Evolutionary conservation across 2,329 filamentous ascomycete species (phyloP).

Genomic region (Cladorrhinum sp.): DNA sequence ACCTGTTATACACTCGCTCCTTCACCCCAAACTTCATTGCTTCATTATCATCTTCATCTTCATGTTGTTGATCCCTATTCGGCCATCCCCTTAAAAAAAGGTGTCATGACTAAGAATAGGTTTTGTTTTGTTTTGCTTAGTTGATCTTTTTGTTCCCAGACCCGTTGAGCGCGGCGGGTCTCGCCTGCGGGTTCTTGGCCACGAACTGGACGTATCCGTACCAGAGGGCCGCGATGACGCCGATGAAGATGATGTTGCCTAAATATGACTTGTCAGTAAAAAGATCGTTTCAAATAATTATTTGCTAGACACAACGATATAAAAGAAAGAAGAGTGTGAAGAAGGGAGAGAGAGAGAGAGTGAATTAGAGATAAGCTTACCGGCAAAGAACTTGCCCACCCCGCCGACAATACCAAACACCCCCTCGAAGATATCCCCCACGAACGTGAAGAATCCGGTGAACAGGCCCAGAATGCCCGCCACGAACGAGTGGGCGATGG

Average conservation of each 20-base stretch:
- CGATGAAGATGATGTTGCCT: conserved; percentile 31
- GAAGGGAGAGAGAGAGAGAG: not conserved
- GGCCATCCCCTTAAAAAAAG: not conserved
- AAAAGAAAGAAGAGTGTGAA: not conserved
- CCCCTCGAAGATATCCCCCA: conserved; percentile 26
- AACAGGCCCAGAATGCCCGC: conserved; percentile 24
- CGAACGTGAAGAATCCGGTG: conserved; percentile 24
- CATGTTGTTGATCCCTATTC: too few relatives aligned
- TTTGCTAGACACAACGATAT: too few relatives aligned
- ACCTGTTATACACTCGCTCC: too few relatives aligned
- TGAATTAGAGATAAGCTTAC: conserved; percentile 14
- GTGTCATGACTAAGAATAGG: not conserved
- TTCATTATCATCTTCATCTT: not conserved
- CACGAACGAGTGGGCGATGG: conserved; percentile 27
- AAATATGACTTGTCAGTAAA: not conserved
- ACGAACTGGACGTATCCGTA: conserved; percentile 26
- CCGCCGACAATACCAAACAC: conserved; percentile 27
- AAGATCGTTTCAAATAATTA: not conserved
- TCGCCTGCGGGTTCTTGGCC: conserved; percentile 20
- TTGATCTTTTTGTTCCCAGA: conserved; percentile 22
- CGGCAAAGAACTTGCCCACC: conserved; percentile 27
- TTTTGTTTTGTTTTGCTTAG: conserved; percentile 9
- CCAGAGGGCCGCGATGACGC: conserved; percentile 30
- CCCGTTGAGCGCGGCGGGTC: conserved; percentile 12
- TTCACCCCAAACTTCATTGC: not conserved